phyloP scores from a whole-genome alignment of 345 rosid species.

The Combretum micranthum region DNA sequence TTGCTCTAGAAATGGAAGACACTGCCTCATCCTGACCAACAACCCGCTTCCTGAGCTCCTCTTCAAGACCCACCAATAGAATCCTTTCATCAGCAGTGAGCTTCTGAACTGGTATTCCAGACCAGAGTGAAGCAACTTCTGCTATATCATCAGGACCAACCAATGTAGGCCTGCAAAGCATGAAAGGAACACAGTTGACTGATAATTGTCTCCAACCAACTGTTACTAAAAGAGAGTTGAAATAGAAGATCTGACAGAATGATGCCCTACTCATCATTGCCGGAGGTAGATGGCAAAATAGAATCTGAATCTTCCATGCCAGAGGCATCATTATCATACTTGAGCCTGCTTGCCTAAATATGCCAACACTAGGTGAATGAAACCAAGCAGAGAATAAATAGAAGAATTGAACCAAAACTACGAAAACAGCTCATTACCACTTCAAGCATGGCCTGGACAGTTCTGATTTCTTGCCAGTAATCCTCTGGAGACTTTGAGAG shows the following conservation, averaged over 20 bases:
- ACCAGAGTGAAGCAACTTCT: constrained; percentile 87
- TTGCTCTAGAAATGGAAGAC: constrained; percentile 85
- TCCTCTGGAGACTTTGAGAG: constrained; percentile 82
- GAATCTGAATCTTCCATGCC: constrained; percentile 44
- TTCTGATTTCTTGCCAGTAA: constrained; percentile 96
- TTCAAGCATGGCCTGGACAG: constrained; percentile 97
- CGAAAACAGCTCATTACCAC: constrained; percentile 45
- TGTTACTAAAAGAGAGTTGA: too few relatives aligned
- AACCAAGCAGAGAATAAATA: constrained; percentile 1
- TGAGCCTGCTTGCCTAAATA: constrained; percentile 59
- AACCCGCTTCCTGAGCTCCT: constrained; percentile 69
- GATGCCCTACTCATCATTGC: constrained; percentile 53
- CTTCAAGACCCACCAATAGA: constrained; percentile 72
- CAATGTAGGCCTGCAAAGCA: constrained; percentile 43
- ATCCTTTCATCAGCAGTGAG: constrained; percentile 86
- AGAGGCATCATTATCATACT: constrained; percentile 33
- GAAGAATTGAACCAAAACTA: neutral
- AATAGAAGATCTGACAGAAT: neutral
- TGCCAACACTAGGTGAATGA: constrained; percentile 18
- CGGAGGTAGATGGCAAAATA: constrained; percentile 38
- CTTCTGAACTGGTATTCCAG: constrained; percentile 97
- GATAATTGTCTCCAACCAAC: neutral
- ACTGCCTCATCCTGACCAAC: constrained; percentile 98
- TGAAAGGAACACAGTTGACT: constrained; percentile 18
- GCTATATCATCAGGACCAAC: constrained; percentile 97